Evolutionary conservation across 495 filamentous ascomycete species (phyloP).

Genomic region (Penicillium riverlandense): DNA sequence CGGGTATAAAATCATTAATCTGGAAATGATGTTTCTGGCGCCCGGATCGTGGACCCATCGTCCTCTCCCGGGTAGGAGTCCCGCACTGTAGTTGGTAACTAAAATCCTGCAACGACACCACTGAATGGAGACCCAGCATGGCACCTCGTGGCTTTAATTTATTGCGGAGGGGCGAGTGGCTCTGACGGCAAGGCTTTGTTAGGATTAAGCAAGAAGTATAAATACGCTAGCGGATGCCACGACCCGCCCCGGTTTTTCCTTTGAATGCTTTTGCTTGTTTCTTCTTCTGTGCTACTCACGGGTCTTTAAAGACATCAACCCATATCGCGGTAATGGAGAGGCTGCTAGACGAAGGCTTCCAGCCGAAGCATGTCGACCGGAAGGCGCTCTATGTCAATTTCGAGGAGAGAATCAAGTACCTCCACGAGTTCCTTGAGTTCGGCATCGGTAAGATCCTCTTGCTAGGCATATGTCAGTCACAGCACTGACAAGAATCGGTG

Average conservation of each 20-base stretch:
- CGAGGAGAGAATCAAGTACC: slow-evolving; percentile 59
- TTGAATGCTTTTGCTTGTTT: not conserved
- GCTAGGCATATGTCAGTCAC: not conserved
- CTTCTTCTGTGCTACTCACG: not conserved
- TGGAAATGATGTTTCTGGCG: no score
- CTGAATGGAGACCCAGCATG: no score
- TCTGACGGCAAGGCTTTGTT: not conserved
- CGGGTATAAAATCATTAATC: not conserved
- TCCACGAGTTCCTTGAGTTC: slow-evolving; percentile 69
- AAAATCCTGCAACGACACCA: no score
- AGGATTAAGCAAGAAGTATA: not conserved
- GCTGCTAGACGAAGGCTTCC: slow-evolving; percentile 8
- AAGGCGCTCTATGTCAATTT: slow-evolving; percentile 62
- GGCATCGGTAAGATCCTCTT: slow-evolving; percentile 45
- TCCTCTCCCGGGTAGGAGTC: no score
- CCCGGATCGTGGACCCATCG: no score
- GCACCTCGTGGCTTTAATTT: not conserved
- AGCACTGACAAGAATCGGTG: not conserved
- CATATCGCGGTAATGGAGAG: slow-evolving; percentile 9
- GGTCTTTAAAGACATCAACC: not conserved
- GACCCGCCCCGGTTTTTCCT: slow-evolving; percentile 10
- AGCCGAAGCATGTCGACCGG: slow-evolving; percentile 54
- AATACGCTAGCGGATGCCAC: slow-evolving; percentile 11
- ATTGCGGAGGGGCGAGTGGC: no score
- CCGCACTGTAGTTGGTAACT: no score